Conservation (phyloP, 257 asterid species). For the Przewalskia tangutica region DNA sequence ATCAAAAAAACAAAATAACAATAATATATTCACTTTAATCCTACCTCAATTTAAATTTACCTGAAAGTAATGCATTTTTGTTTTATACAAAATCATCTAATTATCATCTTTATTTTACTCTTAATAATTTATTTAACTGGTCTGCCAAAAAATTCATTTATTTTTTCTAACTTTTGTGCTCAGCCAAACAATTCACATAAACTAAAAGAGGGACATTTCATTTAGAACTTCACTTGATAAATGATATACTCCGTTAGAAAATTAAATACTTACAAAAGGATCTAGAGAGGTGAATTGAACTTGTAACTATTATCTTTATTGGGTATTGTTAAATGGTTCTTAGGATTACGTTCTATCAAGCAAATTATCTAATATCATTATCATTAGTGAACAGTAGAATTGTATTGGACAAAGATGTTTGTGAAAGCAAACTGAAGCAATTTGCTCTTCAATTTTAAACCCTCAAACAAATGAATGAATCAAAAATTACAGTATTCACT, state of each 20-base stretch:
- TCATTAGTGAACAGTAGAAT: not conserved
- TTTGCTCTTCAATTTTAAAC: not conserved
- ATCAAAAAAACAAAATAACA: too few relatives aligned
- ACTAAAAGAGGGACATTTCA: not conserved
- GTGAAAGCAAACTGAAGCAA: not conserved
- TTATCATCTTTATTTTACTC: too few relatives aligned
- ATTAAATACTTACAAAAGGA: too few relatives aligned
- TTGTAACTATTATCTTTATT: not conserved
- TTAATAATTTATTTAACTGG: too few relatives aligned
- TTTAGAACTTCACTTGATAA: not conserved
- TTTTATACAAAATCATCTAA: too few relatives aligned
- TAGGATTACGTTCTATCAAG: not conserved
- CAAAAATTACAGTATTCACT: slow-evolving; percentile 3
- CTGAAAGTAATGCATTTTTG: too few relatives aligned
- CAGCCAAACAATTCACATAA: not conserved
- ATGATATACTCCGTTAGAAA: not conserved
- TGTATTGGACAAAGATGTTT: slow-evolving; percentile 1
- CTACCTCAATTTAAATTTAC: too few relatives aligned
- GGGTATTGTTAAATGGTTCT: not conserved
- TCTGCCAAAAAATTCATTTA: too few relatives aligned
- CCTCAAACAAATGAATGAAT: slow-evolving; percentile 7
- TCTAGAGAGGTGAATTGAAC: too few relatives aligned
- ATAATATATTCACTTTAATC: too few relatives aligned
- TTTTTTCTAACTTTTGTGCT: too few relatives aligned
- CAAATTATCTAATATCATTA: not conserved